These are phyloP conservation scores for Aspergillaceae sp. DNA, from an alignment of 2,329 filamentous ascomycete species.

Conservation along the genomic window DNA sequence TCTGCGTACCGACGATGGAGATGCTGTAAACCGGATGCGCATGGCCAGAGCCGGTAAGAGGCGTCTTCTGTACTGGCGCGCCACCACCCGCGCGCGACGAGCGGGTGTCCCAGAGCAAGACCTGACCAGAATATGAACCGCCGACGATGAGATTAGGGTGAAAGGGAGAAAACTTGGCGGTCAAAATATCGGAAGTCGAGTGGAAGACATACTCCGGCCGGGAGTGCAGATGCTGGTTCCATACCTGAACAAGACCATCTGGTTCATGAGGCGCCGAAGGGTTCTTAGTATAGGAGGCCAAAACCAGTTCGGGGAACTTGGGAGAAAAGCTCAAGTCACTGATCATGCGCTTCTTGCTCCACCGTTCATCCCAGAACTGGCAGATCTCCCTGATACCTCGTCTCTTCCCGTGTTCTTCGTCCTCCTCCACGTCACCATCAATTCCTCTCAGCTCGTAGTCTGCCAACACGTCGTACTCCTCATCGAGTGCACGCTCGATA, in stretches of 20 bases:
- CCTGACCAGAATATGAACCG: slow-evolving; percentile 92
- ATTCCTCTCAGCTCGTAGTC: slow-evolving; percentile 80
- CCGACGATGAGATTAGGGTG: slow-evolving; percentile 94
- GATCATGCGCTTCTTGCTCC: slow-evolving; percentile 97
- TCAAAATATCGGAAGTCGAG: slow-evolving; percentile 88
- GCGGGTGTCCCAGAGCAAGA: slow-evolving; percentile 93
- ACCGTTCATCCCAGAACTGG: slow-evolving; percentile 90
- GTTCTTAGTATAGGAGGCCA: slow-evolving; percentile 96
- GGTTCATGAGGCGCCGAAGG: slow-evolving; percentile 89
- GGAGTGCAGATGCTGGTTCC: slow-evolving; percentile 92
- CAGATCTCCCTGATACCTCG: slow-evolving; percentile 63
- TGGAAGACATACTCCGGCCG: slow-evolving; percentile 95
- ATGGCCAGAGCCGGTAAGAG: slow-evolving; percentile 86
- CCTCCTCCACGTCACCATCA: slow-evolving; percentile 67
- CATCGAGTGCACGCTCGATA: slow-evolving; percentile 87
- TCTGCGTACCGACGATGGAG: slow-evolving; percentile 93
- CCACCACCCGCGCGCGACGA: slow-evolving; percentile 61
- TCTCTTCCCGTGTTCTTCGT: slow-evolving; percentile 49
- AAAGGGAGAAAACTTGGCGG: slow-evolving; percentile 96
- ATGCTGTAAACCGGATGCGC: slow-evolving; percentile 95
- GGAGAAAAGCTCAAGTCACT: slow-evolving; percentile 92
- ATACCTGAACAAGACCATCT: slow-evolving; percentile 87
- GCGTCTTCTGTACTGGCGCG: slow-evolving; percentile 85
- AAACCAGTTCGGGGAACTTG: slow-evolving; percentile 85
- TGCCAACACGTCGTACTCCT: slow-evolving; percentile 91